Evolutionary conservation across 192 early-diverging fungal genomes (phyloP), one percentile per base, ranked within the genome.

Genomic region (Thoreauomyces humboldtii): DNA sequence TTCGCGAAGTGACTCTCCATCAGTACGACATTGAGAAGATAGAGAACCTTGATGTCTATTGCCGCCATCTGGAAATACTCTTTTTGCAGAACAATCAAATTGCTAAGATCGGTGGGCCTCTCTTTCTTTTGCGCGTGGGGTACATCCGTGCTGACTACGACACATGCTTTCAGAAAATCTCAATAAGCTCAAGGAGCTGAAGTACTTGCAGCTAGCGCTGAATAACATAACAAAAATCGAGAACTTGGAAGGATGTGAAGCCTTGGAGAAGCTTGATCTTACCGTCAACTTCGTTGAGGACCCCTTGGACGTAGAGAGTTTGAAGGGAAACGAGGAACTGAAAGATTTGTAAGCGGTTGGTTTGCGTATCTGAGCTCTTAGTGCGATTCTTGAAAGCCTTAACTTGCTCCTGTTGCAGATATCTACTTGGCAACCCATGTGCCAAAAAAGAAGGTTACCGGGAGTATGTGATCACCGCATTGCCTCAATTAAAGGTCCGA

Each of bases 21-120:
- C 84, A 86, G 59, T 84, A 79, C 57, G 84, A 84, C 60, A 77
- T 86, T 35, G 84, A 84, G 59, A 84, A 80, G 61, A 86, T 86
- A 22, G 84, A 86, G 73, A 80, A 78, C 58, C 73, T 86, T 1
- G 84, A 84, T 50, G 58, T 77, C 7, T 86, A 80, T 56, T 86
- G 84, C 61, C 69, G 81, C 17, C 58, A 82, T 52, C 53, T 86
- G 27, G 79, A 82, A 67, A 84, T 84, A 35, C 61, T 86, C 21
- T 80, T 74, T 41, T 59, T 86, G 41, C 84, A 86, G 52, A 76
- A 80, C 63, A 86, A 86, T 52, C 81, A 78, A 32, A 84, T 86
- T 17, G 52, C 67, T 36, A 83, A 78, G 54, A 86, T 86, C 50
- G 79, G 78, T 84, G 24, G 2, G 25, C 27, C 6, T 27, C 7